Evolutionary conservation across 2,329 filamentous ascomycete genomes (phyloP).

Genomic region (Cyanodermella asteris): DNA sequence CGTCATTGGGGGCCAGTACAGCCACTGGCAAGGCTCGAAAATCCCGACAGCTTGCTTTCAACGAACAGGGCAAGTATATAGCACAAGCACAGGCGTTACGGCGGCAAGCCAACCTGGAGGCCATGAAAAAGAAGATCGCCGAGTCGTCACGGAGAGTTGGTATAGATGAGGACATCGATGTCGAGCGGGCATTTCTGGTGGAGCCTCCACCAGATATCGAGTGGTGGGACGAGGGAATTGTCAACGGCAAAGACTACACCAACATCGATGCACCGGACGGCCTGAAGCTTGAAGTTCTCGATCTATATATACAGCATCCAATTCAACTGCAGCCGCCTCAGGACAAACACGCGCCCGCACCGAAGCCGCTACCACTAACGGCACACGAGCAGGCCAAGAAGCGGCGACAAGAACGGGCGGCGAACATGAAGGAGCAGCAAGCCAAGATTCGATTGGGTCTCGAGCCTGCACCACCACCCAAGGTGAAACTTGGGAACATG

Average conservation of each 20-base stretch:
- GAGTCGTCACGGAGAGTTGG: constrained; percentile 73
- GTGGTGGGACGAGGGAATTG: constrained; percentile 90
- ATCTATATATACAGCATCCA: constrained; percentile 81
- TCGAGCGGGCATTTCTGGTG: constrained; percentile 74
- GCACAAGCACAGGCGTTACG: constrained; percentile 78
- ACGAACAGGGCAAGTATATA: constrained; percentile 93
- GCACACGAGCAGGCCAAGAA: constrained; percentile 78
- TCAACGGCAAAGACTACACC: constrained; percentile 54
- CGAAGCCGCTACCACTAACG: constrained; percentile 85
- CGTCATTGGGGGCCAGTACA: constrained; percentile 38
- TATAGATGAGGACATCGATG: constrained; percentile 73
- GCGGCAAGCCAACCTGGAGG: constrained; percentile 70
- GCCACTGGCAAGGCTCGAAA: constrained; percentile 39
- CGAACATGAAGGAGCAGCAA: constrained; percentile 85
- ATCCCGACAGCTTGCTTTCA: constrained; percentile 64
- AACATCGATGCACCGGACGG: constrained; percentile 40
- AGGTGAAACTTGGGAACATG: constrained; percentile 91
- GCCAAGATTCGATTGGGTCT: constrained; percentile 86
- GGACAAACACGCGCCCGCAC: constrained; percentile 54
- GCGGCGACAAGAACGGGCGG: constrained; percentile 72
- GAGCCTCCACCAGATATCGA: constrained; percentile 71
- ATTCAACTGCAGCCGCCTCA: constrained; percentile 79
- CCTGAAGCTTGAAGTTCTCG: constrained; percentile 53
- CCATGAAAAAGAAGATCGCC: constrained; percentile 85
- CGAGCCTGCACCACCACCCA: constrained; percentile 73